Evolutionary conservation across 148 eudicot genomes (phyloP), one percentile per base, ranked within the genome.

Genomic region (Spergularia marina): DNA sequence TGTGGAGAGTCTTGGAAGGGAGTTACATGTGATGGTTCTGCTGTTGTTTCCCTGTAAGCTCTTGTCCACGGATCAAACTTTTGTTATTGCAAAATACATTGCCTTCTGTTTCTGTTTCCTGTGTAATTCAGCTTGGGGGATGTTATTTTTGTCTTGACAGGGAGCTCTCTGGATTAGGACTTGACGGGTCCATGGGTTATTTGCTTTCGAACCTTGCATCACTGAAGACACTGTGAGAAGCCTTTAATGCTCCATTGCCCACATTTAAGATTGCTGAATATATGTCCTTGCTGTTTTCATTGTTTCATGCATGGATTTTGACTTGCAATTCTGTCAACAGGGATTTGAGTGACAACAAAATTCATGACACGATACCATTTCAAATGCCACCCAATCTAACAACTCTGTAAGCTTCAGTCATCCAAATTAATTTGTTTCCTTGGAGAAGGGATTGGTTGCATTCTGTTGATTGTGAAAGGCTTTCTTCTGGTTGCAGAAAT

Each of bases 1-100:
- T 95, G 99, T 87, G 92, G 87, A 68, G 92, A 92, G 82, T 90
- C 99, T 59, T 95, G 99, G 99, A 87, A 79, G 79, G 99, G 98
- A 68, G 83, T 95, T 64, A 80, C 79, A 56, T 95, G 99, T 77
- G 87, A 91, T 67, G 96, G 92, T 70, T 88, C 97, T 49, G 85
- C 97, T 60, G 97, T 95, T 61, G 92, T 88, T 80, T 88, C 97
- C 54, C 67, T 95, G 99, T 95, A 83, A 80, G 92, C 6, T 56
- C 51, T 25, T 34, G 56, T 16, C 18, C 57, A 44, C 6, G 41
- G 61, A 63, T 66, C 25, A 25, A 30, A 16, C 12, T 74, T 78
- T 68, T 53, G 4, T 53, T 39, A n/a, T 64, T 18, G 18, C 53
- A 34, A 21, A n/a, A 61, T 56, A 53, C 54, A 13, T 25, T 44